Evolutionary conservation across 2,329 filamentous ascomycete species (phyloP).

Genomic region (Fusarium paranaense): DNA sequence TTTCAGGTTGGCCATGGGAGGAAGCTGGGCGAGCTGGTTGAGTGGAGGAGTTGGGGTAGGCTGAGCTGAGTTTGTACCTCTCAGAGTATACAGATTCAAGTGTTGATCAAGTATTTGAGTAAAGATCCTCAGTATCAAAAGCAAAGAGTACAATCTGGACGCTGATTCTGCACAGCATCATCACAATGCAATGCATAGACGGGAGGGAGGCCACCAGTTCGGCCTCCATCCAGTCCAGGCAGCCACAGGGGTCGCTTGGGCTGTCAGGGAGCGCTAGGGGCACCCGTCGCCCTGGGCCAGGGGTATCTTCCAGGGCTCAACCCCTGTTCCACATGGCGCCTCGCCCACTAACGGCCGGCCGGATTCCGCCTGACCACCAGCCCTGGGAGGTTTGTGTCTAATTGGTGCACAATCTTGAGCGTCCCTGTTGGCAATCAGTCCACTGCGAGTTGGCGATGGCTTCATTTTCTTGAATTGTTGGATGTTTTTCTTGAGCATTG

Average conservation of each 20-base stretch:
- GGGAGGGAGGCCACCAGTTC: neutral
- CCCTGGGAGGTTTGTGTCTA: neutral
- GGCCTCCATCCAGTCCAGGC: neutral
- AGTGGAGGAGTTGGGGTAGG: neutral
- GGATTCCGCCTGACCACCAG: slow-evolving; percentile 6
- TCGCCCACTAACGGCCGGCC: slow-evolving; percentile 20
- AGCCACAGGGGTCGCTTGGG: neutral
- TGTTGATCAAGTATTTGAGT: neutral
- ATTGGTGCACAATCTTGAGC: slow-evolving; percentile 12
- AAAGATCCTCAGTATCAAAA: neutral
- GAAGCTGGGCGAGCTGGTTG: neutral
- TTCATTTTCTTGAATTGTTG: slow-evolving; percentile 37
- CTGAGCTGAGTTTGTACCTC: neutral
- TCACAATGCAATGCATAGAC: neutral
- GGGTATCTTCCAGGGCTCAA: slow-evolving; percentile 17
- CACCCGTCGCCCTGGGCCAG: slow-evolving; percentile 33
- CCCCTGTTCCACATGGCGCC: slow-evolving; percentile 36
- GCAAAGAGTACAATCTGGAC: neutral
- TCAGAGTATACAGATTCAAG: neutral
- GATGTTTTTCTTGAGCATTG: slow-evolving; percentile 31
- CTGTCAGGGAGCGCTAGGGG: slow-evolving; percentile 32
- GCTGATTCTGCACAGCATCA: neutral
- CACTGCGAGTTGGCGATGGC: slow-evolving; percentile 42
- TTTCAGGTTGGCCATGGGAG: slow-evolving; percentile 42
- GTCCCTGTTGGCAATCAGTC: slow-evolving; percentile 32